phyloP scores from a whole-genome alignment of 2,329 filamentous ascomycete species.

The Parasarocladium wereldwijsianum region DNA sequence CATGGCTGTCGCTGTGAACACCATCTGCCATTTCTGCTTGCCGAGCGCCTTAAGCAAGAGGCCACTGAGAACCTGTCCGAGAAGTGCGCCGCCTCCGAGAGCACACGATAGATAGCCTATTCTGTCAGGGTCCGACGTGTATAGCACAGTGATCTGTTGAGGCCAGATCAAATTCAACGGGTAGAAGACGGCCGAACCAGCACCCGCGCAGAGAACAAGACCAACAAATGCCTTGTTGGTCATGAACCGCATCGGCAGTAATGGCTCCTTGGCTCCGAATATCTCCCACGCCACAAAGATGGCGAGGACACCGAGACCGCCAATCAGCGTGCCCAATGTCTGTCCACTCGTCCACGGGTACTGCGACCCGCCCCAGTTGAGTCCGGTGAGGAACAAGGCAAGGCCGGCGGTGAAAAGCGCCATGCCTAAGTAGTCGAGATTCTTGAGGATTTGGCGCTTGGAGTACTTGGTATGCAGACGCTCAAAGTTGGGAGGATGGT shows the following conservation, averaged over 20 bases:
- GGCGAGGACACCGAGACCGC: constrained; percentile 8
- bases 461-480: too few relatives aligned
- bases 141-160: constrained; percentile 2
- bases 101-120: too few relatives aligned
- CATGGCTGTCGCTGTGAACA: background rate
- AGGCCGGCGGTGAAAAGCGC: constrained; percentile 30
- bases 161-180: constrained; percentile 15
- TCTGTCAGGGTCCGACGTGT: background rate
- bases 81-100: background rate
- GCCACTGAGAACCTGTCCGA: background rate
- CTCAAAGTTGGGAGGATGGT: background rate
- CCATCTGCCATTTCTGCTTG: background rate
- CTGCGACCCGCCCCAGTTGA: constrained; percentile 28
- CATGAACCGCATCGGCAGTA: constrained; percentile 4
- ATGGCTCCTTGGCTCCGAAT: background rate
- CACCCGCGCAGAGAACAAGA: constrained; percentile 12
- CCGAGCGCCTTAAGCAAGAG: background rate
- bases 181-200: constrained; percentile 19
- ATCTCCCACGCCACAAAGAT: constrained; percentile 20
- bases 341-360: constrained; percentile 24
- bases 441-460: too few relatives aligned
- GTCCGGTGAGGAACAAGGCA: constrained; percentile 29
- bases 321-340: constrained; percentile 6
- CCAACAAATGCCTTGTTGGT: constrained; percentile 11
- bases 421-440: constrained; percentile 21